Base-by-base conservation (phyloP, 495 filamentous ascomycete genomes). In the Baudoinia panamericana region DNA sequence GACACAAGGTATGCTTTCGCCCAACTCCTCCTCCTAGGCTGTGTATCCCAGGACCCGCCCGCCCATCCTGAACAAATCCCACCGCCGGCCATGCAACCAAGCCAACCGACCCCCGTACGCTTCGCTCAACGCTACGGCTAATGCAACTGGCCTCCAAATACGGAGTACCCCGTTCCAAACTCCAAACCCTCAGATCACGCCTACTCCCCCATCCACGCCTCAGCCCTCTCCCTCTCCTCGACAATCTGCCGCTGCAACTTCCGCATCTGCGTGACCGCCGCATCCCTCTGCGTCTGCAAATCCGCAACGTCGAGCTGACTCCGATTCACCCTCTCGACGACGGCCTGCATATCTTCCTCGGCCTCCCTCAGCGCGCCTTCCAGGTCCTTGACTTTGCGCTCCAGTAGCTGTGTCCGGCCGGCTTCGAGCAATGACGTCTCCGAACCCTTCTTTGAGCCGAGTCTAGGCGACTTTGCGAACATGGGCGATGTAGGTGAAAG, bases 291-390 rank as follows among this genome's bases (percentile, higher is more conserved):
- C 62, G 81, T 81, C 61, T 95, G 87, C 37, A 97, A 68, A 53
- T 85, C 76, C 55, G 85, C 75, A 26, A 97, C 90, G 61, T 94
- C 85, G 41, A 94, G 85, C 65, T 96, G 90, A 6, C 88, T 86
- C 43, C 74, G 68, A 62, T 85, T 94, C 85, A 97, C 94, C 39
- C 81, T 70, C 39, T 78, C 68, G 12, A 97, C 82, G 2, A 95
- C 88, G 59, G 90, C 61, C 56, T 88, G 75, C 90, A 97, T 95
- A 67, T 95, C 88, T 41, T 67, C 64, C 52, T 96, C 90, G 15
- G 90, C 84, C 44, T 90, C 73, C 18, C 68, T 63, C 15, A 96
- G 67, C 9, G 85, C 80, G 40, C 70, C 74, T 61, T 97, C 90
- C 10, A 97, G 71, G 53, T 92, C 84, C 43, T 72, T 68, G 21